Conservation (phyloP, 2,329 filamentous ascomycete species). For the Colletotrichum gigasporum region DNA sequence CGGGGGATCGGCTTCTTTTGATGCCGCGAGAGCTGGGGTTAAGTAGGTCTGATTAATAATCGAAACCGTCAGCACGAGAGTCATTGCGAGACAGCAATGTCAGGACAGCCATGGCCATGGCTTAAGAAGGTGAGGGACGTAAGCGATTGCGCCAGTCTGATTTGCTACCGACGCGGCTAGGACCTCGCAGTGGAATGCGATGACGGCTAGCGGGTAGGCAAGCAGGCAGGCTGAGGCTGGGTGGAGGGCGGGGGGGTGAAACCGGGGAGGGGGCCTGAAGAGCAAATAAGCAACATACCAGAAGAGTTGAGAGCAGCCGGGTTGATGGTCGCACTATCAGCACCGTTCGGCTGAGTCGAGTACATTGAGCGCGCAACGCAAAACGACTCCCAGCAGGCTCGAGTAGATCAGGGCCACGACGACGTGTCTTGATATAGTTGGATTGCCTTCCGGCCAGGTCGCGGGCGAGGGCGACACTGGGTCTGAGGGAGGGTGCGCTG, state of each 20-base stretch:
- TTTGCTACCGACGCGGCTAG: constrained; percentile 7
- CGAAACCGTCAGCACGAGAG: constrained; percentile 39
- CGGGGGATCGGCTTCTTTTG: constrained; percentile 83
- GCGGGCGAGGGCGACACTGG: constrained; percentile 41
- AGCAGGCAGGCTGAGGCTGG: constrained; percentile 26
- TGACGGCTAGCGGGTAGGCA: constrained; percentile 18
- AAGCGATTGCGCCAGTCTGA: constrained; percentile 16
- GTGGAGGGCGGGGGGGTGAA: constrained; percentile 14
- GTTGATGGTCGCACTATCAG: constrained; percentile 90
- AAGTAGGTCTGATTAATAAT: constrained; percentile 56
- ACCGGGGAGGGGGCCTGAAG: constrained; percentile 25
- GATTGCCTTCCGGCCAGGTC: constrained; percentile 47
- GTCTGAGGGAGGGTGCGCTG: constrained; percentile 48
- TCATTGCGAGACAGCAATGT: constrained; percentile 19
- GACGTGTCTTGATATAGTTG: constrained; percentile 72
- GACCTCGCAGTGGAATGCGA: constrained; percentile 30
- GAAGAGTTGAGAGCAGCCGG: constrained; percentile 84
- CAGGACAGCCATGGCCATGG: constrained; percentile 24
- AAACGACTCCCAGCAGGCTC: constrained; percentile 46
- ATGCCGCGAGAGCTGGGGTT: constrained; percentile 70
- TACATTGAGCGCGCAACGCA: constrained; percentile 52
- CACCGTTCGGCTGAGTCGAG: constrained; percentile 75
- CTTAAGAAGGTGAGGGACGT: not conserved
- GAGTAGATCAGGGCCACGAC: constrained; percentile 56
- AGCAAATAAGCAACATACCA: constrained; percentile 64